Base-by-base conservation (phyloP, 2,329 filamentous ascomycete species). In the Monosporascus sp. region DNA sequence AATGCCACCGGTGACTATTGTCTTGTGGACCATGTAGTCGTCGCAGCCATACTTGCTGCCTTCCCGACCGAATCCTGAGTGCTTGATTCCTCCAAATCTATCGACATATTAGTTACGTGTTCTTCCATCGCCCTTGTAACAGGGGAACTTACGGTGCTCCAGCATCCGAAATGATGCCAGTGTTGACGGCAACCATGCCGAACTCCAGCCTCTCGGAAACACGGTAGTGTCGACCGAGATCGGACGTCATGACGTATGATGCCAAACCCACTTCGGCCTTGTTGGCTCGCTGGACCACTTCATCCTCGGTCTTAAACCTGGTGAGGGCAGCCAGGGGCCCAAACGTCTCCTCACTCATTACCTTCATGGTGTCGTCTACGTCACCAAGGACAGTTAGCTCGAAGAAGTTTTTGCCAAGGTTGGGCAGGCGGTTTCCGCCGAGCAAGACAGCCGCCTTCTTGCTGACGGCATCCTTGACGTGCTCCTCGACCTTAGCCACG, bases 221-320 rank as follows among this genome's bases (percentile, higher is more conserved):
- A 9, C 76, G 66, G 45, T 63, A 66, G n/a, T 71, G 60, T 11
- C 76, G 62, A 49, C 68, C 64, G 4, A 75, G 52, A 61, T 90
- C 84, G 59, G 79, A 75, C 0, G 88, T 91, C 66, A 91, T 94
- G 2, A 94, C 80, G 0, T 88, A 82, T 2, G 83, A 79, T 1
- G 78, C 76, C 14, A 95, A 77, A 3, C 90, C 90, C 65, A 92
- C 93, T 49, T 91, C 87, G 1, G 86, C 90, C 62, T 93, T 88
- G 64, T 95, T 94, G 14, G 90, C 88, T 19, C 92, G 73, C 31
- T 77, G 72, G 24, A 94, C 70, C 0, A 88, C 90, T 59, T 91
- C 86, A 36, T 90, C 87, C 48, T 90, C 86, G 2, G 72, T 76
- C 20, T 84, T 78, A 26, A 92, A 77, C 27, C 91, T 82, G 2